These are phyloP conservation scores for Saprolegnia diclina DNA, from an alignment of 352 stramenopile genomes.

Conservation along the genomic window DNA sequence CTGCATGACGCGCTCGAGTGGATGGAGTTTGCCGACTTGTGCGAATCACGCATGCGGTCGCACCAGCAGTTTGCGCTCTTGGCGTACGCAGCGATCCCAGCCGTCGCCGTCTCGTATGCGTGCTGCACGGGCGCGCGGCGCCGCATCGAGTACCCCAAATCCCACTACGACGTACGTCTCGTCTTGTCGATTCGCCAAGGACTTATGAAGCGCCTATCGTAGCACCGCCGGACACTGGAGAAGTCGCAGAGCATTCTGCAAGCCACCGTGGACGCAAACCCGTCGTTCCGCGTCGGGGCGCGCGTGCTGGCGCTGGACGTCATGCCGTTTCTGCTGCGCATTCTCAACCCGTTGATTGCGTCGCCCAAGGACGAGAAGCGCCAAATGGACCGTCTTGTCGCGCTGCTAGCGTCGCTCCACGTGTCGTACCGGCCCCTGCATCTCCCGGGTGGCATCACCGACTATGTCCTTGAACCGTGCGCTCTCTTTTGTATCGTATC, in stretches of 20 bases:
- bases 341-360: slow-evolving; percentile 56
- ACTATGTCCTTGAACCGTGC: slow-evolving; percentile 72
- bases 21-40: slow-evolving; percentile 73
- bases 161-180: slow-evolving; percentile 40
- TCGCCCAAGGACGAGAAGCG: slow-evolving; percentile 59
- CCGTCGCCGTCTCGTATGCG: slow-evolving; percentile 55
- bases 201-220: not conserved
- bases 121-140: slow-evolving; percentile 70
- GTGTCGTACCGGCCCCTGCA: slow-evolving; percentile 71
- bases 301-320: slow-evolving; percentile 67
- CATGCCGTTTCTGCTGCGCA: slow-evolving; percentile 62
- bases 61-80: slow-evolving; percentile 73
- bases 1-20: slow-evolving; percentile 76
- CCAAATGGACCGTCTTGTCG: slow-evolving; percentile 59
- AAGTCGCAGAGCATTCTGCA: slow-evolving; percentile 61
- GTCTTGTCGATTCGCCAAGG: not conserved
- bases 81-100: slow-evolving; percentile 64
- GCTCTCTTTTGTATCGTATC: slow-evolving; percentile 26
- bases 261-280: slow-evolving; percentile 53
- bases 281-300: slow-evolving; percentile 49
- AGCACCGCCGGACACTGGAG: slow-evolving; percentile 45
- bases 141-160: slow-evolving; percentile 63
- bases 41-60: slow-evolving; percentile 45
- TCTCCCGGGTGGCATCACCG: slow-evolving; percentile 56
- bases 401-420: slow-evolving; percentile 71